Evolutionary conservation across 2,329 filamentous ascomycete species (phyloP), one percentile per base, ranked within the genome.

Genomic region (Elsinoe ampelina): DNA sequence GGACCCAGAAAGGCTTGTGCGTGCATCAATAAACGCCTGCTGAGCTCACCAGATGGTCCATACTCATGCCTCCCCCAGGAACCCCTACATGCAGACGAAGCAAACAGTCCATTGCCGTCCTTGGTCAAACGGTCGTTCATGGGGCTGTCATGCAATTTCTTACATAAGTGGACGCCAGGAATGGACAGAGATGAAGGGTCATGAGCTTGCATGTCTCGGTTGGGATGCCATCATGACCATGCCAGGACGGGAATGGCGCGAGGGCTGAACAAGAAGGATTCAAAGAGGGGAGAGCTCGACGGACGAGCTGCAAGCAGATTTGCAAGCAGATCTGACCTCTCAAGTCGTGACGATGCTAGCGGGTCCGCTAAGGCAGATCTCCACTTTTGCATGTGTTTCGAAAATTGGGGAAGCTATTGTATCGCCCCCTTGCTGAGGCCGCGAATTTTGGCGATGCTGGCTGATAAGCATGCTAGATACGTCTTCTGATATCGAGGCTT

Each of bases 271-370:
- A 22, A 30, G 41, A 45, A 26, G 41, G 41, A 45, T 45, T 45
- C 7, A 26, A 26, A 22, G 17, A 34, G 15, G 26, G 19, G 32
- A 26, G 3, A 38, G 48, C 32, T 22, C 22, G 22, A 22, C 22
- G 5, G n/a, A n/a, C n/a, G n/a, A n/a, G n/a, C n/a, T n/a, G n/a
- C n/a, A n/a, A n/a, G n/a, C n/a, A n/a, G n/a, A n/a, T n/a, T n/a
- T 22, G 30, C 17, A 34, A 38, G 48, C 22, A 52, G 48, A 38
- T 30, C 48, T 38, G 30, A n/a, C 32, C 30, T n/a, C n/a, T 11
- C 36, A 32, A 52, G 48, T 52, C 48, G 48, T 52, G 48, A 52
- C 48, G 48, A 52, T 52, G 30, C 48, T 52, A 52, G 48, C 32
- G 48, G 48, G 48, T 34, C 48, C 48, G 48, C 48, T 52, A 52